A percentile compares a stretch with the other conserved stretches of the same genome.
Evolutionary conservation across 805 yeast genomes (phyloP).

Genomic region (Wickerhamomyces hampshirensis): DNA sequence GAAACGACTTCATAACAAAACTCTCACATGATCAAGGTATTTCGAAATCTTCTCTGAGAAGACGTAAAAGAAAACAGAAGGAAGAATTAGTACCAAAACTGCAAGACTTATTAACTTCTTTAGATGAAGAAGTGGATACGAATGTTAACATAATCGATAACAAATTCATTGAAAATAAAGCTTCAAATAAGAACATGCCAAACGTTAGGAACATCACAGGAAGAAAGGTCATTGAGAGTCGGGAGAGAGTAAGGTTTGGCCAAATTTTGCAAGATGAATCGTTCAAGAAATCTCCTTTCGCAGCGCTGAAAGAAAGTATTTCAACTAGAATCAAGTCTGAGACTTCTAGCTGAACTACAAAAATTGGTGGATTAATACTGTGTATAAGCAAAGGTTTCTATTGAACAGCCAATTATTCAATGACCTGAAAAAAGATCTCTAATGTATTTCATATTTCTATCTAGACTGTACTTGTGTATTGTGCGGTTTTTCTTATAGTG

Average conservation of each 20-base stretch:
- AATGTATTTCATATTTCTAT: no score
- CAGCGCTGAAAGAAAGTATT: slow-evolving; percentile 58
- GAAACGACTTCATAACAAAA: slow-evolving; percentile 33
- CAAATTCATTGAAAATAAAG: slow-evolving; percentile 10
- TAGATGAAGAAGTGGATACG: slow-evolving; percentile 28
- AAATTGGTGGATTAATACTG: no score
- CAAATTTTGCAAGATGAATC: slow-evolving; percentile 48
- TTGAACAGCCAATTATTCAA: not conserved
- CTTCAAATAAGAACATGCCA: slow-evolving; percentile 38
- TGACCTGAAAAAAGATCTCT: not conserved
- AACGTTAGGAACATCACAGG: slow-evolving; percentile 52
- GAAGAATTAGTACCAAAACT: slow-evolving; percentile 65
- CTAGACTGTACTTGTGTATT: no score
- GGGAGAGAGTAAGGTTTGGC: slow-evolving; percentile 56
- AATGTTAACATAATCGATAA: slow-evolving; percentile 18
- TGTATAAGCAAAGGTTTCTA: no score
- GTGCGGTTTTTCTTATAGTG: no score
- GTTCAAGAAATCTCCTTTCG: slow-evolving; percentile 60
- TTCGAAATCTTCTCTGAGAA: slow-evolving; percentile 61
- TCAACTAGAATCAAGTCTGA: slow-evolving; percentile 14
- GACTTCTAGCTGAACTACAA: slow-evolving; percentile 1
- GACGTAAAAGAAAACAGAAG: slow-evolving; percentile 57
- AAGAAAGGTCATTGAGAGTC: slow-evolving; percentile 46
- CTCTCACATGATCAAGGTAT: slow-evolving; percentile 37
- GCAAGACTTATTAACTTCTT: slow-evolving; percentile 53